A percentile compares a stretch with the other conserved stretches of the same genome.
phyloP scores from a whole-genome alignment of 1,139 yeast genomes.

The Magnusiomyces magnusii region DNA sequence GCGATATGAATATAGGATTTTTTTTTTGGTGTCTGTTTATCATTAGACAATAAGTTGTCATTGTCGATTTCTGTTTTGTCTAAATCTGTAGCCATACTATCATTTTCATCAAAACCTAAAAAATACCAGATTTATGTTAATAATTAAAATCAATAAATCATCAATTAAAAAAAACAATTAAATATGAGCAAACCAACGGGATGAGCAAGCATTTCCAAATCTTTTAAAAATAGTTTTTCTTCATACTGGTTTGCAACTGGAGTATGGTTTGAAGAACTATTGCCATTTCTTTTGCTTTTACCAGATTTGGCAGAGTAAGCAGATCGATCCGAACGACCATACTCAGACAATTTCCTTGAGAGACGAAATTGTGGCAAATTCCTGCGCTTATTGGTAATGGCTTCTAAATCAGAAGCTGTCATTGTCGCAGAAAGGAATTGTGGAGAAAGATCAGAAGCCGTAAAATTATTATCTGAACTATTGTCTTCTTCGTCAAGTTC shows the following conservation, averaged over 20 bases:
- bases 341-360: background rate
- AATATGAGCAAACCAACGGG: background rate
- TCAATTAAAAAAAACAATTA: background rate
- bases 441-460: background rate
- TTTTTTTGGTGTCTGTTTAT: too few relatives aligned
- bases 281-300: slow-evolving; percentile 2
- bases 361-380: background rate
- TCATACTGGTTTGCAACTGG: slow-evolving; percentile 17
- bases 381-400: background rate
- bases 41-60: too few relatives aligned
- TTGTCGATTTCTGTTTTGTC: background rate
- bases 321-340: background rate
- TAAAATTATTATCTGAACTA: background rate
- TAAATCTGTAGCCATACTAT: background rate
- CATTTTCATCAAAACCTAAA: background rate
- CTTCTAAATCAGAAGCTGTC: background rate
- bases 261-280: slow-evolving; percentile 10
- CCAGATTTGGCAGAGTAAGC: background rate
- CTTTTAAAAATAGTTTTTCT: background rate
- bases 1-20: too few relatives aligned
- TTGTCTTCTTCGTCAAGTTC: background rate
- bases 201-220: background rate
- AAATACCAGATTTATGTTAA: too few relatives aligned
- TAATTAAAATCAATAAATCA: too few relatives aligned
- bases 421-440: slow-evolving; percentile 4